phyloP scores from a whole-genome alignment of 2,329 filamentous ascomycete genomes.

The Lasiodiplodia hormozganensis region DNA sequence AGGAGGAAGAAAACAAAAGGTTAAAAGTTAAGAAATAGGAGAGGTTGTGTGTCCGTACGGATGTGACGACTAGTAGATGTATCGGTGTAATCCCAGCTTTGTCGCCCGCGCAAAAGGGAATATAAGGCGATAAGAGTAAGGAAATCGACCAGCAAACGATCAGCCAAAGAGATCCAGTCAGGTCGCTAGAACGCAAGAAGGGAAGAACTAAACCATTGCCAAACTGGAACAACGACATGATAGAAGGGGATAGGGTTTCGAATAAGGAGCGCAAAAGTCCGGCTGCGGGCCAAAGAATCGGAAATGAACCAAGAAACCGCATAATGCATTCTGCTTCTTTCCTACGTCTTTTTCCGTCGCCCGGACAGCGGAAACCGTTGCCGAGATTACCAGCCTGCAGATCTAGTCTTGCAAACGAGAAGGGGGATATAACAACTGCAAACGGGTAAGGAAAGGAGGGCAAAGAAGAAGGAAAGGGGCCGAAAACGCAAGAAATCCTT shows the following conservation, averaged over 20 bases:
- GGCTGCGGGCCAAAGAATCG: neutral
- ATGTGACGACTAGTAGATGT: conserved; percentile 9
- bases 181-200: conserved; percentile 6
- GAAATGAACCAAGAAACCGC: conserved; percentile 13
- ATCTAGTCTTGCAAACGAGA: conserved; percentile 1
- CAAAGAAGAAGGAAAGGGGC: neutral
- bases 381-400: conserved; percentile 1
- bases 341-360: conserved; percentile 2
- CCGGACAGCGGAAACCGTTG: conserved; percentile 9
- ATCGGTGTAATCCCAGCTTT: conserved; percentile 14
- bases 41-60: neutral
- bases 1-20: neutral
- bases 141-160: conserved; percentile 16
- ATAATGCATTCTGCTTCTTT: conserved; percentile 16
- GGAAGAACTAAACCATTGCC: neutral
- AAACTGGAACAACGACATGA: conserved; percentile 10
- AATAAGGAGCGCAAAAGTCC: conserved; percentile 17
- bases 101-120: conserved; percentile 24
- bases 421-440: neutral
- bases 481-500: conserved; percentile 11
- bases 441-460: neutral
- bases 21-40: conserved; percentile 3
- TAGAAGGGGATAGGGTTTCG: neutral
- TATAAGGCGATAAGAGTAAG: neutral
- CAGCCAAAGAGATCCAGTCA: neutral